Base-by-base conservation (phyloP, 805 yeast species). In the Ogataea glucozyma region DNA sequence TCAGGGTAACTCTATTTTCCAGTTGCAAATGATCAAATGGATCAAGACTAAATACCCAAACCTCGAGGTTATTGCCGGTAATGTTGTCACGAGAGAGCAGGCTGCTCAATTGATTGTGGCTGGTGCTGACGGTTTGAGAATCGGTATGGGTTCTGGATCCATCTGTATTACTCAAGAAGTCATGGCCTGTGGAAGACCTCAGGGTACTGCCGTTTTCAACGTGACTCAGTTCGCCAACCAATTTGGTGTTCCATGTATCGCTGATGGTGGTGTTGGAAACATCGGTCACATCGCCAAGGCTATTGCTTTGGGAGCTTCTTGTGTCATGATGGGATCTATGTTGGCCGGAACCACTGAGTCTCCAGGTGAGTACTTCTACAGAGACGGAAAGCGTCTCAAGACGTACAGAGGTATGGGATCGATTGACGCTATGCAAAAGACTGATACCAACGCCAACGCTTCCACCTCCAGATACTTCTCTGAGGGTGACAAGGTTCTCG, bases 121-220 rank as follows among this genome's bases (percentile, higher is more conserved):
- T 40, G 99, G 99, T 71, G 96, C 95, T 41, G 99, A 93, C 68
- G 98, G 90, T 67, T 77, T 93, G 61, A 88, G 98, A 79, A 91
- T 93, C 57, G 99, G 99, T 74, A 93, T 93, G 99, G 99, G 99
- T 65, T 88, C 98, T 24, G 99, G 99, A 62, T 88, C 97, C 50
- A 95, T 95, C 67, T 93, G 99, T 79, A 93, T 93, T 66, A 93
- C 99, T 41, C 99, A 93, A 75, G 99, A 93, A 75, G 99, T 93
- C 48, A 93, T 93, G 99, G 99, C 99, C 40, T 95, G 97, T 73
- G 99, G 99, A 73, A 89, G 99, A 79, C 99, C 99, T 49, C 99
- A 93, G 76, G 99, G 98, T 73, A 89, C 98, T 54, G 99, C 99
- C 48, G 98, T 93, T 42, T 90, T 80, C 78, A 84, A 81, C 55